Percentiles rank a stretch among this genome's conserved stretches.
Evolutionary conservation across 768 basidiomycete species (phyloP).

Genomic region (Kwoniella bestiolae): DNA sequence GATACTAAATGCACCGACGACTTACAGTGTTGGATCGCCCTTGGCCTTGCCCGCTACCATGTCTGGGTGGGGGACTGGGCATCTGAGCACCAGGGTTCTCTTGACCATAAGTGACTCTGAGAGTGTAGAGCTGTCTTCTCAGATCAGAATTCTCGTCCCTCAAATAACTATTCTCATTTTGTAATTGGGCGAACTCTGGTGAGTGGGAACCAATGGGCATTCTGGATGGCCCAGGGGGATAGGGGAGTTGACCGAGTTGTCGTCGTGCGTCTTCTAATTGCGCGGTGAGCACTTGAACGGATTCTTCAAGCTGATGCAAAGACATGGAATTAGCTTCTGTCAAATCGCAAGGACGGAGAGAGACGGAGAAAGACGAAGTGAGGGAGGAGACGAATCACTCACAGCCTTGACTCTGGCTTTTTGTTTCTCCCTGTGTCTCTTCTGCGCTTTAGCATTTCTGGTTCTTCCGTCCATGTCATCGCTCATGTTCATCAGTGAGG

Average conservation of each 20-base stretch:
- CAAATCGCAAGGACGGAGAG: too few relatives aligned
- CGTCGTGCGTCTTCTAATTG: constrained; percentile 51
- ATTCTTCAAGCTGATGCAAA: constrained; percentile 50
- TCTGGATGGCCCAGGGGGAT: constrained; percentile 20
- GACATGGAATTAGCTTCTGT: not conserved
- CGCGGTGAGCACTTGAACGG: constrained; percentile 41
- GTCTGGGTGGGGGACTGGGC: constrained; percentile 24
- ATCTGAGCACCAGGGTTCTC: constrained; percentile 14
- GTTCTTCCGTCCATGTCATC: constrained; percentile 51
- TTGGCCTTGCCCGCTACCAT: constrained; percentile 21
- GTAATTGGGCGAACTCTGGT: constrained; percentile 32
- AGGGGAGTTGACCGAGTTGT: constrained; percentile 35
- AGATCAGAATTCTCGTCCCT: constrained; percentile 52
- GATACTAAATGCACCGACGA: too few relatives aligned
- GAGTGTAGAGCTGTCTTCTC: constrained; percentile 36
- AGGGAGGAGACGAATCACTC: constrained; percentile 24
- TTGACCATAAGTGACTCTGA: constrained; percentile 12
- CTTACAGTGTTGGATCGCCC: constrained; percentile 17
- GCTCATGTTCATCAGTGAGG: constrained; percentile 11
- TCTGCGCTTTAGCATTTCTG: constrained; percentile 55
- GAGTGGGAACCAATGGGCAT: constrained; percentile 31
- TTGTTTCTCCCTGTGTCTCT: constrained; percentile 54
- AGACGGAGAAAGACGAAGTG: not conserved
- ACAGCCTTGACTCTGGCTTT: constrained; percentile 54
- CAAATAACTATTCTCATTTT: constrained; percentile 47